phyloP scores from a whole-genome alignment of 208 protist genomes.

The Crithidia sp. region DNA sequence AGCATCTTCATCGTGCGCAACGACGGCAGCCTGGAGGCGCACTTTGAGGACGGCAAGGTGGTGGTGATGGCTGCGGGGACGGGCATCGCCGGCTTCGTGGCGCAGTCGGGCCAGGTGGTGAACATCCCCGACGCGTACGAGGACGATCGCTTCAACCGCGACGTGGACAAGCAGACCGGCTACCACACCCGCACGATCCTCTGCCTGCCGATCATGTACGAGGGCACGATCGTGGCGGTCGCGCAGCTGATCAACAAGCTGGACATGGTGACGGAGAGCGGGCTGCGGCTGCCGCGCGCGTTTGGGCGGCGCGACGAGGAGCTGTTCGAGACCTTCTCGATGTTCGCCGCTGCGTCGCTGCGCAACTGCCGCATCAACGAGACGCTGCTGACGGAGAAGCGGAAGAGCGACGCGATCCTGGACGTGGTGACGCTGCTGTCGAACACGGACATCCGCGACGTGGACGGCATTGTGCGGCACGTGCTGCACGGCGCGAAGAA shows the following conservation, averaged over 20 bases:
- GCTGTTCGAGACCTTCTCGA: conserved; percentile 71
- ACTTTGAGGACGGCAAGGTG: conserved; percentile 77
- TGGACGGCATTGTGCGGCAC: conserved; percentile 69
- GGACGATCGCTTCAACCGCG: conserved; percentile 72
- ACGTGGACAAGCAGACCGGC: conserved; percentile 71
- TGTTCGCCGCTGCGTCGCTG: conserved; percentile 73
- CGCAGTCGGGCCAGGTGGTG: conserved; percentile 52
- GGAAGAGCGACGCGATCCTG: conserved; percentile 73
- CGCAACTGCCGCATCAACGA: conserved; percentile 79
- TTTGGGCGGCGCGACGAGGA: conserved; percentile 73
- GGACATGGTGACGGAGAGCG: conserved; percentile 63
- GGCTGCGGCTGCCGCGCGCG: conserved; percentile 45
- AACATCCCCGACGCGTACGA: conserved; percentile 78
- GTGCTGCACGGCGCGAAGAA: conserved; percentile 76
- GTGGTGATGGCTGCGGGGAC: conserved; percentile 52
- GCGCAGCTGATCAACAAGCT: conserved; percentile 84
- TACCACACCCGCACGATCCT: conserved; percentile 76
- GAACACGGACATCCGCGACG: conserved; percentile 79
- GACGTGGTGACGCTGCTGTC: conserved; percentile 74
- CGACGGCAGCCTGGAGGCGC: conserved; percentile 58
- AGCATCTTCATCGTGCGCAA: conserved; percentile 73
- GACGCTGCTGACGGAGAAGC: conserved; percentile 64
- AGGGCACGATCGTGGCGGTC: conserved; percentile 73
- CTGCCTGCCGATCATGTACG: conserved; percentile 73
- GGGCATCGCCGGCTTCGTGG: conserved; percentile 79